phyloP scores from a whole-genome alignment of 1,284 basidiomycete species.

The Cutaneotrichosporon spelunceum region DNA sequence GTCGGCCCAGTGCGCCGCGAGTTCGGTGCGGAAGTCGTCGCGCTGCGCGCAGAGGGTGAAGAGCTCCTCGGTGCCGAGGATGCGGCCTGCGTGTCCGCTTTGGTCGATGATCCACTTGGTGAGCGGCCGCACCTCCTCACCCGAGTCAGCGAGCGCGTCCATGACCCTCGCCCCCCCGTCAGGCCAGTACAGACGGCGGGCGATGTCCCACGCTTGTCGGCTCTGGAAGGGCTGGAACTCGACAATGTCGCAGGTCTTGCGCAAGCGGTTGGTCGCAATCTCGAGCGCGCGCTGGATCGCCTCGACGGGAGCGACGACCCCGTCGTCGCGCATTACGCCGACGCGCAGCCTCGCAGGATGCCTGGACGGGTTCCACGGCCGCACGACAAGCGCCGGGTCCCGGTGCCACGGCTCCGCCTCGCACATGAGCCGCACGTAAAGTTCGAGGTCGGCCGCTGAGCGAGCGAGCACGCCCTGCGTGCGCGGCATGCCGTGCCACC shows the following conservation, averaged over 20 bases:
- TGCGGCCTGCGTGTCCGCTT: slow-evolving; percentile 19
- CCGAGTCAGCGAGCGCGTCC: slow-evolving; percentile 23
- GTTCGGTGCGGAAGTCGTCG: slow-evolving; percentile 34
- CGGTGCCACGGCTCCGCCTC: slow-evolving; percentile 38
- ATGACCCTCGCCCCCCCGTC: slow-evolving; percentile 39
- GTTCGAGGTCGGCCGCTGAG: slow-evolving; percentile 39
- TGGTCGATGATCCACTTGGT: slow-evolving; percentile 39
- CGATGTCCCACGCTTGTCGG: slow-evolving; percentile 34
- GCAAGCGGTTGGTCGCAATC: slow-evolving; percentile 31
- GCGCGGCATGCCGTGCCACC: slow-evolving; percentile 38
- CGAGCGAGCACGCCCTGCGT: slow-evolving; percentile 44
- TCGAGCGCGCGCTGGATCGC: slow-evolving; percentile 49
- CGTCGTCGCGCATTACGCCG: slow-evolving; percentile 52
- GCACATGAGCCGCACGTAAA: slow-evolving; percentile 43
- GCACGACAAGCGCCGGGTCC: slow-evolving; percentile 29
- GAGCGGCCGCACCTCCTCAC: slow-evolving; percentile 41
- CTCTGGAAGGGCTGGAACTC: slow-evolving; percentile 27
- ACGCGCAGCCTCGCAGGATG: slow-evolving; percentile 31
- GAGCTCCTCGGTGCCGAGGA: slow-evolving; percentile 27
- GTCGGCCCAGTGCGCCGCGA: slow-evolving; percentile 31
- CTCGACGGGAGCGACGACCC: slow-evolving; percentile 45
- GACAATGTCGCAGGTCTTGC: slow-evolving; percentile 32
- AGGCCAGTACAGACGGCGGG: slow-evolving; percentile 36
- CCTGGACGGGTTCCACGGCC: slow-evolving; percentile 4
- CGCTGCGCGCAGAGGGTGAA: slow-evolving; percentile 34